Conservation (phyloP, 1,284 basidiomycete genomes). For the Ceratobasidium sp. region DNA sequence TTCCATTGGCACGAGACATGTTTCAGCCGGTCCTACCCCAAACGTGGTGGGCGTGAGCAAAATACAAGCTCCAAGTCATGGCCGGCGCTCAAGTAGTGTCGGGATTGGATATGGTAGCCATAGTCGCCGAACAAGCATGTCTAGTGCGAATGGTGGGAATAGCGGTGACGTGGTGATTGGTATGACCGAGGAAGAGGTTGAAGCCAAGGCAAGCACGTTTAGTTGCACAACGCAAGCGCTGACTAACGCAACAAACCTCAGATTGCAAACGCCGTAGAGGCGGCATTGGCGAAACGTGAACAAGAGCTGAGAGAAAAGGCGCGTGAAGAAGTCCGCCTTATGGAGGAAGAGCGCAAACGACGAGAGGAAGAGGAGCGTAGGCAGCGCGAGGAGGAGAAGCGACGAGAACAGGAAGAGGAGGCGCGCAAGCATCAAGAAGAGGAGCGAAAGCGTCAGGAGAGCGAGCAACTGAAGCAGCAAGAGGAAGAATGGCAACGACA, state of each 20-base stretch:
- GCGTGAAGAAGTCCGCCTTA: constrained; percentile 4
- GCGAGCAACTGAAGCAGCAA: constrained; percentile 62
- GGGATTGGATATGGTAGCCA: constrained; percentile 17
- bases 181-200: constrained; percentile 72
- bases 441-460: constrained; percentile 25
- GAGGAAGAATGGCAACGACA: constrained; percentile 72
- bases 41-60: constrained; percentile 7
- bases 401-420: constrained; percentile 14
- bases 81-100: constrained; percentile 31
- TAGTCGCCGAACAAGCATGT: constrained; percentile 43
- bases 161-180: constrained; percentile 44
- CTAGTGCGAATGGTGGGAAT: constrained; percentile 32
- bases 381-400: constrained; percentile 23
- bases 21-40: constrained; percentile 35
- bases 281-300: constrained; percentile 29
- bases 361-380: constrained; percentile 15
- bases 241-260: constrained; percentile 17
- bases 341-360: constrained; percentile 17
- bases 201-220: constrained; percentile 61
- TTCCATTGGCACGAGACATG: constrained; percentile 14
- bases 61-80: constrained; percentile 8
- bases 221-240: background rate
- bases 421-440: constrained; percentile 19
- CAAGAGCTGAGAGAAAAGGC: constrained; percentile 23
- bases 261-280: constrained; percentile 30